These are phyloP conservation scores for Fragaria vesca DNA, from an alignment of 306 rosid species.

Conservation along the genomic window DNA sequence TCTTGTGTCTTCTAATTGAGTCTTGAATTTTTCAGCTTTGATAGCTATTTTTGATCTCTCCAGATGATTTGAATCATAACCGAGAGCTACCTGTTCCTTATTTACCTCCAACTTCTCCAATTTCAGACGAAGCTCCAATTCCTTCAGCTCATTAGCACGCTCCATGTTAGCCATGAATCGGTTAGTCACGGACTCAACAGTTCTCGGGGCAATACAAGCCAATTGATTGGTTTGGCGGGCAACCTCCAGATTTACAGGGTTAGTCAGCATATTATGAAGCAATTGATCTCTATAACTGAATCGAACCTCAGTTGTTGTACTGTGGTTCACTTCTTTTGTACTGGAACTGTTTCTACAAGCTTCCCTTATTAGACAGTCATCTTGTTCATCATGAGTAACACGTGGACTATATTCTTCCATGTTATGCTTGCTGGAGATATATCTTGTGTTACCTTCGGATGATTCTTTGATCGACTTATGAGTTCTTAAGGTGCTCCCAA, in stretches of 20 bases:
- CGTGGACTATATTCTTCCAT: slow-evolving; percentile 29
- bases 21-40: slow-evolving; percentile 72
- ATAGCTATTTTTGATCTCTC: slow-evolving; percentile 62
- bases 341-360: slow-evolving; percentile 30
- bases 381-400: slow-evolving; percentile 26
- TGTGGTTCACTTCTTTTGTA: slow-evolving; percentile 10
- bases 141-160: slow-evolving; percentile 79
- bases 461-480: slow-evolving; percentile 64
- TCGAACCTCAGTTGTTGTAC: slow-evolving; percentile 25
- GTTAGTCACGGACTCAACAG: slow-evolving; percentile 32
- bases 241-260: slow-evolving; percentile 40
- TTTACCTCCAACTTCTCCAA: slow-evolving; percentile 49
- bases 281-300: slow-evolving; percentile 36
- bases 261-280: slow-evolving; percentile 32
- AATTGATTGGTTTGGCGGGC: slow-evolving; percentile 44
- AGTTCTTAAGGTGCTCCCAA: slow-evolving; percentile 78
- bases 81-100: slow-evolving; percentile 52
- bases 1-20: slow-evolving; percentile 63
- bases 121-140: slow-evolving; percentile 51
- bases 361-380: slow-evolving; percentile 24
- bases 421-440: slow-evolving; percentile 22
- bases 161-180: slow-evolving; percentile 38
- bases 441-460: slow-evolving; percentile 30
- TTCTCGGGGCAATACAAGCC: slow-evolving; percentile 33
- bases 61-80: slow-evolving; percentile 50